Evolutionary conservation across 2,329 filamentous ascomycete species (phyloP), one percentile per base, ranked within the genome.

Genomic region (Exutisphaerella laricina): DNA sequence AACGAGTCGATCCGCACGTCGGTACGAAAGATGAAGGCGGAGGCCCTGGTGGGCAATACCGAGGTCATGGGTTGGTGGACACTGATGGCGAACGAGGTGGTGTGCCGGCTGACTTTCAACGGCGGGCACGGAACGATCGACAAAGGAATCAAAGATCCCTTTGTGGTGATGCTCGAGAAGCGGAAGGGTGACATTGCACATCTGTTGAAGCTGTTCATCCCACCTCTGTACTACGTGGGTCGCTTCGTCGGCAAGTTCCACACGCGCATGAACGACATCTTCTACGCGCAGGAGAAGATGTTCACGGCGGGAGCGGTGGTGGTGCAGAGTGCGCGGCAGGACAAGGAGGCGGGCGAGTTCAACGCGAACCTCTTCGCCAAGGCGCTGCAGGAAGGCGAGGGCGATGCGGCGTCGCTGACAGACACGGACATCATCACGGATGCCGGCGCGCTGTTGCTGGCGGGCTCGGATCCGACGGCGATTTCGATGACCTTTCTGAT

Each of bases 81-180:
- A 59, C 62, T 66, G 5, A 57, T 67, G 50, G 60, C 64, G n/a
- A 61, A 61, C 0, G 65, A 68, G 50, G 56, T 68, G n/a, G 38
- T 18, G 9, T 13, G 23, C 5, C 30, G 30, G 16, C 14, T 33
- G 30, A 33, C 30, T 3, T 33, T 33, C 30, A 33, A 33, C 14
- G 30, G 30, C 2, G 30, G 30, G 6, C 30, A 33, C 30, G 30
- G 30, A 18, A 33, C 30, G 9, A 18, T 33, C 14, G 30, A 33
- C 4, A 33, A 33, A 18, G 30, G 30, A 10, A 18, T 33, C 30
- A 33, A 33, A 4, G 30, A 33, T 33, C 30, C 30, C 2, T 33
- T 33, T 18, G 30, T 33, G 7, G 16, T 33, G 16, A 33, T 33
- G 30, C 30, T 33, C 5, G 30, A 33, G 30, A 33, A 33, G 30